Evolutionary conservation across 2,329 filamentous ascomycete species (phyloP), one percentile per base, ranked within the genome.

Genomic region (Beauveria varroae): DNA sequence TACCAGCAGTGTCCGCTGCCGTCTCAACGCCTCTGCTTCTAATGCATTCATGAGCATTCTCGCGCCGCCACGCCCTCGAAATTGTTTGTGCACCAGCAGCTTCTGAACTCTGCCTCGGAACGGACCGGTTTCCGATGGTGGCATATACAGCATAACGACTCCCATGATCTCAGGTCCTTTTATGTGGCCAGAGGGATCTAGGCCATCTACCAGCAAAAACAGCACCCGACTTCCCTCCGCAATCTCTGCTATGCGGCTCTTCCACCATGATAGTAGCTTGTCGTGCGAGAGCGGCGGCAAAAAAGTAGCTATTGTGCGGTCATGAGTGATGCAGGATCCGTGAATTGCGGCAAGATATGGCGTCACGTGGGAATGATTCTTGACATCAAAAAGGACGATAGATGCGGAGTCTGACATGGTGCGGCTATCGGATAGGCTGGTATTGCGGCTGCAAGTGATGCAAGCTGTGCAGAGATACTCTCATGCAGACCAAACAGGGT

Each of bases 221-320:
- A 87, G 85, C 64, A 81, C 70, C 14, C 82, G 75, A 16, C 69
- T 73, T 26, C 77, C 79, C 18, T 71, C 68, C 18, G 67, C 70
- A 34, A 80, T 76, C 67, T 85, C 79, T 24, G 76, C 73, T 58
- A 82, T 78, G 26, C 78, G 73, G 24, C 77, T 75, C 67, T 80
- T 79, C 85, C 84, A 87, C 77, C 80, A 86, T 9, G 73, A 66
- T 34, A 82, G 73, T 44, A 87, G 79, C 68, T 82, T 83, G 43
- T 79, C 75, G 68, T 83, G 76, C 53, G 78, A 78, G 40, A 87
- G 73, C 0, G 85, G 84, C n/a, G 83, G 82, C 16, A 85, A 74
- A 68, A 87, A 87, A 5, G 78, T 82, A 28, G 81, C 81, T 41
- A 84, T 77, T 64, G 79, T 81, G 67, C 78, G 75, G 71, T 85